Conservation (phyloP, 129 eudicot genomes). For the Flaveria linearis region DNA sequence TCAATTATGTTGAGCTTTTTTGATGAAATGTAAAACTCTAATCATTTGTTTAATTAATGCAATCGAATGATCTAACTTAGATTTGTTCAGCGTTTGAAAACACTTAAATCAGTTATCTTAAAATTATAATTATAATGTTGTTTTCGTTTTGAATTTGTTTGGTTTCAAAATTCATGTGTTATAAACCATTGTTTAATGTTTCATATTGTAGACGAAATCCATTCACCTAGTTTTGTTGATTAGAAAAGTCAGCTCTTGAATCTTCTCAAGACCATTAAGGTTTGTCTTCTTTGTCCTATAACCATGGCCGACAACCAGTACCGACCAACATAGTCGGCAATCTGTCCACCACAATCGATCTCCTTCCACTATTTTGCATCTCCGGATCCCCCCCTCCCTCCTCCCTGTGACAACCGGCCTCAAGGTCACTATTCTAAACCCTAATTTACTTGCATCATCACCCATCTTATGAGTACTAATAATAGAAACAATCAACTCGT, state of each 20-base stretch:
- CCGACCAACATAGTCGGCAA: no score
- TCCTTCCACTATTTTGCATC: no score
- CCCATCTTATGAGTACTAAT: no score
- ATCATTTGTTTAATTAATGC: conserved; percentile 66
- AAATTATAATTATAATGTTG: conserved; percentile 12
- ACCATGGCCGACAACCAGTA: no score
- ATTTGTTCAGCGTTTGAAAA: conserved; percentile 9
- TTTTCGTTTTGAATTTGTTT: conserved; percentile 23
- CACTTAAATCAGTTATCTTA: neutral
- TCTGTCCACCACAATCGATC: no score
- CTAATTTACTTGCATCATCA: no score
- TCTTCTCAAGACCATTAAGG: conserved; percentile 69
- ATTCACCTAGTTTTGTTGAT: conserved; percentile 49
- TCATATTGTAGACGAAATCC: conserved; percentile 54
- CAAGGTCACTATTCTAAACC: no score
- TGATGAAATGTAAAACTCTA: conserved; percentile 60
- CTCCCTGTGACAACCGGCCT: no score
- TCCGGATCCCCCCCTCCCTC: no score
- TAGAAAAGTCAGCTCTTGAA: conserved; percentile 67
- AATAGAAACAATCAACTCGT: no score
- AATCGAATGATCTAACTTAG: conserved; percentile 22
- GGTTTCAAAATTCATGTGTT: conserved; percentile 47
- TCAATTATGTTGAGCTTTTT: conserved; percentile 59
- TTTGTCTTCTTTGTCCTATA: conserved; percentile 37
- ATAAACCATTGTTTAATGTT: conserved; percentile 72